A percentile compares a stretch with the other conserved stretches of the same genome.
Evolutionary conservation across 495 filamentous ascomycete genomes (phyloP).

Genomic region (Talaromyces liani): DNA sequence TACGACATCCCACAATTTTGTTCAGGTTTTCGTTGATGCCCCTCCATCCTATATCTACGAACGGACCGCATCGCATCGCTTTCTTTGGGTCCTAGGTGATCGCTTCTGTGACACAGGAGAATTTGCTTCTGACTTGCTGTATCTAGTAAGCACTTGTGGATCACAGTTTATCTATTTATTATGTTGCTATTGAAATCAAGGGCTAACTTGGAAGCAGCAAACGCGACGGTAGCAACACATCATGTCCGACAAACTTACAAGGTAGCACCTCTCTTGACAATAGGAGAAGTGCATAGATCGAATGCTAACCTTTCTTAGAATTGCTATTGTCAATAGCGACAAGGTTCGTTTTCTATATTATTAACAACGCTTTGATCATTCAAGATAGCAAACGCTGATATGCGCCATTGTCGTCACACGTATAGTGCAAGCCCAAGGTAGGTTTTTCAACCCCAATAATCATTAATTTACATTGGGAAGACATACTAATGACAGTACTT

Average conservation of each 20-base stretch:
- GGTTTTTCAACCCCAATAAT: slow-evolving; percentile 2
- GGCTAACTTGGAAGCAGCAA: background rate
- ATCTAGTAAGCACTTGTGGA: background rate
- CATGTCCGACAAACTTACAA: slow-evolving; percentile 84
- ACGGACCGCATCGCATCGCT: background rate
- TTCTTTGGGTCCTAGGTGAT: background rate
- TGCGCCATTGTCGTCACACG: slow-evolving; percentile 10
- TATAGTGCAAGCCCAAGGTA: slow-evolving; percentile 96
- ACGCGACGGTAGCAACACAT: slow-evolving; percentile 13
- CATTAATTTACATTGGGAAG: background rate
- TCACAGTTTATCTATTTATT: slow-evolving; percentile 10
- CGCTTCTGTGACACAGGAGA: background rate
- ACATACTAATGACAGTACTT: slow-evolving; percentile 9
- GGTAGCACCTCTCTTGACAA: slow-evolving; percentile 39
- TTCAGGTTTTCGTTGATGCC: slow-evolving; percentile 20
- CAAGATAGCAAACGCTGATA: slow-evolving; percentile 25
- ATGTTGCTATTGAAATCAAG: background rate
- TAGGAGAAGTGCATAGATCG: background rate
- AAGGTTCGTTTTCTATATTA: slow-evolving; percentile 60
- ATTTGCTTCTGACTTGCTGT: background rate
- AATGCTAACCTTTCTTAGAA: slow-evolving; percentile 45
- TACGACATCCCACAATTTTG: slow-evolving; percentile 7
- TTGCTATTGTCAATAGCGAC: slow-evolving; percentile 95
- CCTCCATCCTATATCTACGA: slow-evolving; percentile 12
- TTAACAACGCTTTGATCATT: slow-evolving; percentile 10